These are phyloP conservation scores for Bombardia bombarda DNA, from an alignment of 495 filamentous ascomycete genomes.

Conservation along the genomic window DNA sequence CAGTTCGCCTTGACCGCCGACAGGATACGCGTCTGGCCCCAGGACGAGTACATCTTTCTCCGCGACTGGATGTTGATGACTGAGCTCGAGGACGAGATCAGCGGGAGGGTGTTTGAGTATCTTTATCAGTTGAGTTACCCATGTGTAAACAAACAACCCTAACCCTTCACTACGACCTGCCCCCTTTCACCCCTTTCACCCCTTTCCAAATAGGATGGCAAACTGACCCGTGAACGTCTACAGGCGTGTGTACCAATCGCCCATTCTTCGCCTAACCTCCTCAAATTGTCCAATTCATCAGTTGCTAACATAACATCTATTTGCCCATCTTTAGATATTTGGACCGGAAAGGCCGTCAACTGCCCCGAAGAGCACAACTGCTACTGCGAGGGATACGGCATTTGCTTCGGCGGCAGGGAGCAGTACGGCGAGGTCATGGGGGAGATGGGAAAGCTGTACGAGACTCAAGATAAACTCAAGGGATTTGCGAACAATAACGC, in stretches of 20 bases:
- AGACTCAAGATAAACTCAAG: too few species aligned
- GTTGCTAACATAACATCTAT: not conserved
- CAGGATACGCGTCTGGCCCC: slow-evolving; percentile 37
- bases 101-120: slow-evolving; percentile 57
- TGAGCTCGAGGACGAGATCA: slow-evolving; percentile 43
- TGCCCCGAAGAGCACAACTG: slow-evolving; percentile 63
- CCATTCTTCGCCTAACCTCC: too few species aligned
- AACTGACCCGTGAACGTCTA: too few species aligned
- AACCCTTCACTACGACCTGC: too few species aligned
- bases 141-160: not conserved
- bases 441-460: too few species aligned
- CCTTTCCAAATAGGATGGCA: too few species aligned
- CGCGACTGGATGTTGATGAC: slow-evolving; percentile 54
- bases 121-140: slow-evolving; percentile 47
- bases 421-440: too few species aligned
- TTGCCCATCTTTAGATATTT: slow-evolving; percentile 31
- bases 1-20: slow-evolving; percentile 56
- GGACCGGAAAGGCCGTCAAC: slow-evolving; percentile 42
- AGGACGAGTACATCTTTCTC: slow-evolving; percentile 44
- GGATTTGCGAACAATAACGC: too few species aligned
- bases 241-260: too few species aligned
- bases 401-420: slow-evolving; percentile 64
- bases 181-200: too few species aligned
- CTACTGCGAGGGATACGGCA: slow-evolving; percentile 69
- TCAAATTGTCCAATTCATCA: too few species aligned